Base-by-base conservation (phyloP, 805 yeast species). In the Ogataea salicorniae region DNA sequence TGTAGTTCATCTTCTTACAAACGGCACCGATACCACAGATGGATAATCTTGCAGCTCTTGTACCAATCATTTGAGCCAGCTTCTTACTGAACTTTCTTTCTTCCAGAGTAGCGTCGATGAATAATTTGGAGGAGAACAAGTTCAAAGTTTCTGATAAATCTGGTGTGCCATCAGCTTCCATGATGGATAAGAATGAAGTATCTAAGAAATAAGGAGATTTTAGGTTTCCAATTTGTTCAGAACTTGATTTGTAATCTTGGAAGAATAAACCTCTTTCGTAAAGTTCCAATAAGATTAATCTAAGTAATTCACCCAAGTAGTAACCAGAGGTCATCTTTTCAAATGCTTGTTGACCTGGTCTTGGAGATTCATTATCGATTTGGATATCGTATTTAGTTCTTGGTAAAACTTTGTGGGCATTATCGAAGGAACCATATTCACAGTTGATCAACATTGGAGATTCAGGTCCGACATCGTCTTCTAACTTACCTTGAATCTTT, bases 281-380 rank as follows among this genome's bases (percentile, higher is more conserved):
- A 56, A 87, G 75, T 53, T 91, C 97, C 18, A 90, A 62, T 63
- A 94, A 72, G 46, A 85, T 77, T 68, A 89, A 73, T 69, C 99
- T 84, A 61, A 92, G 71, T 41, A 94, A 73, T 72, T 94, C 99
- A 63, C 99, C 99, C 61, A 94, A 73, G 71, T 94, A 94, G 73
- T 90, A 89, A 56, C 99, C 99, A 34, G 97, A 87, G 56, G 94
- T 89, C 97, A 94, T 91, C 75, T 94, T 94, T 76, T 94, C 99
- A 68, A 90, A 94, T 45, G 95, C 71, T 73, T 94, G 99, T 73
- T 94, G 97, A 55, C 92, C 91, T 44, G 98, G 99, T 75, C 98
- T 87, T 63, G 99, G 99, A 43, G 96, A 86, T 61, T 85, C 85
- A 33, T 73, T 76, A 69, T 94, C 99, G 53, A 94, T 85, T 54